phyloP scores from a whole-genome alignment of 2,329 filamentous ascomycete species.

The Gaeumannomyces tritici region DNA sequence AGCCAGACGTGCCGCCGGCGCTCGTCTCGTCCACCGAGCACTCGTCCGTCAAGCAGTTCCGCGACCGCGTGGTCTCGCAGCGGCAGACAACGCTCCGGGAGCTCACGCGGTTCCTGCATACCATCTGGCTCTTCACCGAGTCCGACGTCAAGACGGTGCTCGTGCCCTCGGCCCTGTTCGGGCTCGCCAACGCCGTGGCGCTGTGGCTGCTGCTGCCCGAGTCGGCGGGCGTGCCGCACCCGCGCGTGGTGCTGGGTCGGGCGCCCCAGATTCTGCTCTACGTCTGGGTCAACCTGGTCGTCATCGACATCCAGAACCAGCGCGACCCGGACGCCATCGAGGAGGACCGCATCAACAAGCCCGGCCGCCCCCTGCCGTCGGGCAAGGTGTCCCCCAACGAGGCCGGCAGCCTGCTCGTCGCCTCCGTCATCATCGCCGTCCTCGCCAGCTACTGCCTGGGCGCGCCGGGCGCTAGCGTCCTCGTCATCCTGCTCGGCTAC shows the following conservation, averaged over 20 bases:
- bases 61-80: background rate
- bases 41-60: constrained; percentile 1
- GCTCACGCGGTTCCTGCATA: constrained; percentile 1
- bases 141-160: constrained; percentile 8
- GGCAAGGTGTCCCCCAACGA: constrained; percentile 16
- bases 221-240: background rate
- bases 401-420: constrained; percentile 6
- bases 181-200: constrained; percentile 4
- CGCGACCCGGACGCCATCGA: constrained; percentile 4
- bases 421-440: constrained; percentile 3
- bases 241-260: background rate
- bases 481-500: constrained; percentile 23
- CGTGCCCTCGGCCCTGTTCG: constrained; percentile 4
- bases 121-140: constrained; percentile 7
- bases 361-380: constrained; percentile 10
- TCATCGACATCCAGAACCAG: constrained; percentile 7
- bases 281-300: constrained; percentile 5
- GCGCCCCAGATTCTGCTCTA: constrained; percentile 1
- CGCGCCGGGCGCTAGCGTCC: constrained; percentile 14
- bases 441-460: constrained; percentile 9
- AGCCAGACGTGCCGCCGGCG: background rate
- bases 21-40: background rate
- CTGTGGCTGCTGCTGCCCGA: constrained; percentile 1
- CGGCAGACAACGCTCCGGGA: background rate
- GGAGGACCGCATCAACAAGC: constrained; percentile 10